Evolutionary conservation across 2,329 filamentous ascomycete genomes (phyloP), one percentile per base, ranked within the genome.

Genomic region (Venturia oleaginea): DNA sequence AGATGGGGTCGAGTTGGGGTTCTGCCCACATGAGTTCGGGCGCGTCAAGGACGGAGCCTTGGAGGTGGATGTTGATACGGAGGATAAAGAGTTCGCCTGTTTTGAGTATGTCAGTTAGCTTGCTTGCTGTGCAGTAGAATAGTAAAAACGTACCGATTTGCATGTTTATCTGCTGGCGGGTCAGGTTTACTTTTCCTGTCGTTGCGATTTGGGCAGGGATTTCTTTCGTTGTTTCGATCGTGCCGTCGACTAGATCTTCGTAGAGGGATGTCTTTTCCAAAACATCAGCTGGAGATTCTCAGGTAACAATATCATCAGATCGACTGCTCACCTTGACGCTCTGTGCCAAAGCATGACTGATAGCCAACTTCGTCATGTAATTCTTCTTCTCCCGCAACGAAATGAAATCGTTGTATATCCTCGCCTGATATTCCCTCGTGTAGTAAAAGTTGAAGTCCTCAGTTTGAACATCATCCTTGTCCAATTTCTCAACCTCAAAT

Each of bases 361-460:
- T 97, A 64, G 93, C 92, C 43, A 97, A 81, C 78, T 97, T 97
- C 69, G 89, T 95, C 94, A 97, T 97, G 79, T 97, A 96, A 76
- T 96, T 96, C 72, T 87, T 87, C 77, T 96, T 96, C 71, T 97
- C 93, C 60, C 92, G 84, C 66, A 99, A 78, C 2, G 91, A 94
- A 76, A 99, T 99, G 71, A 99, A 99, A 77, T 99, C 94, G 76
- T 99, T 99, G 83, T 99, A 99, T 75, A 99, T 99, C 62, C 94
- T 88, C 27, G 94, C 91, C 77, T 99, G 95, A 75, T 99, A 99
- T 74, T 97, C 93, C 71, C 90, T 85, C 3, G 94, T 97, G 79
- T 99, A 97, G 80, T 99, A 99, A 76, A 97, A 99, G 75, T 99
- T 99, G 82, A 99, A 99, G 72, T 93, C 91, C 76, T 99, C 94